Conservation (phyloP, 2,329 filamentous ascomycete species). For the Zasmidium angulare region DNA sequence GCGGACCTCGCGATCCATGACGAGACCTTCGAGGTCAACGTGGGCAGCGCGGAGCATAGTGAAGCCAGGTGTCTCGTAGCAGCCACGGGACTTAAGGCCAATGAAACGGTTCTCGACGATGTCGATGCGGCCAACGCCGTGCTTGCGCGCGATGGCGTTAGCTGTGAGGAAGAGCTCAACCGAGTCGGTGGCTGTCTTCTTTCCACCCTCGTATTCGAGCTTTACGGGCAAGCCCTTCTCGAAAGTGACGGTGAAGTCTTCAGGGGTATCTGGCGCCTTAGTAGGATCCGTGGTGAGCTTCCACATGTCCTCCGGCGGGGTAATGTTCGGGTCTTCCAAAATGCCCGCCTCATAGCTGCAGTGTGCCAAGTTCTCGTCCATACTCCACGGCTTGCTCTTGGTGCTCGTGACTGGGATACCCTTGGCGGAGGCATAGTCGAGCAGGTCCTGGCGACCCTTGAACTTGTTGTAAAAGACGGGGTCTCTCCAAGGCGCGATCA, state of each 20-base stretch:
- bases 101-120: constrained; percentile 82
- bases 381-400: constrained; percentile 69
- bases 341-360: constrained; percentile 79
- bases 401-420: constrained; percentile 72
- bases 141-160: constrained; percentile 68
- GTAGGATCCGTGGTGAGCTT: constrained; percentile 66
- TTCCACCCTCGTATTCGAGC: constrained; percentile 56
- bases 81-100: constrained; percentile 76
- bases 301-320: constrained; percentile 78
- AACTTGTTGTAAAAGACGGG: constrained; percentile 70
- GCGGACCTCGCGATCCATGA: constrained; percentile 67
- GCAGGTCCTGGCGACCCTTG: constrained; percentile 69
- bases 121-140: constrained; percentile 78
- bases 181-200: constrained; percentile 64
- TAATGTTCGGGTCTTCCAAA: constrained; percentile 64
- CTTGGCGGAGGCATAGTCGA: constrained; percentile 67
- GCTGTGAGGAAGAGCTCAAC: constrained; percentile 70
- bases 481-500: constrained; percentile 74
- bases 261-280: constrained; percentile 68
- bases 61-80: constrained; percentile 69
- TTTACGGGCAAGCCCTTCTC: constrained; percentile 73
- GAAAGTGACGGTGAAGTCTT: constrained; percentile 71
- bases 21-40: constrained; percentile 65
- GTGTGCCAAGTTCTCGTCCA: constrained; percentile 72
- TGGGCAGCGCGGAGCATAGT: constrained; percentile 58